Evolutionary conservation across 208 protist species (phyloP).

Genomic region (Crithidia brevicula): DNA sequence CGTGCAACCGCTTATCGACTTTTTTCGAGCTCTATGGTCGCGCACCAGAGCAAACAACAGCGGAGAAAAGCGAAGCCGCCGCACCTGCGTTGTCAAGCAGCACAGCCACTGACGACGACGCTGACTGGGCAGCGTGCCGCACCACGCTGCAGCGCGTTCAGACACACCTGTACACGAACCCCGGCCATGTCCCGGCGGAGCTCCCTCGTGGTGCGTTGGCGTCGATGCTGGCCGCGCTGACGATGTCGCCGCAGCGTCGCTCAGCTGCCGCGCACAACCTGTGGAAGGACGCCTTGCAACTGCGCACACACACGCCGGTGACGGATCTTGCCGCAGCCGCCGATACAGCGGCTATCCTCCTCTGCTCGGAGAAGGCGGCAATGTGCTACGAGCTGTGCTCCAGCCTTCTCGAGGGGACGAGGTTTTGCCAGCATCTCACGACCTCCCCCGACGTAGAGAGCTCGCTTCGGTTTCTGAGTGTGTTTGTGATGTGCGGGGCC

Average conservation of each 20-base stretch:
- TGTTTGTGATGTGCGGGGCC: constrained; percentile 10
- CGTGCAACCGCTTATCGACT: constrained; percentile 5
- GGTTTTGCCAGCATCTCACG: neutral
- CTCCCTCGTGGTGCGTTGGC: constrained; percentile 23
- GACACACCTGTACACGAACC: constrained; percentile 30
- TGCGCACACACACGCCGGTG: constrained; percentile 13
- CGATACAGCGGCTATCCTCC: constrained; percentile 4
- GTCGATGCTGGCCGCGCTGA: constrained; percentile 19
- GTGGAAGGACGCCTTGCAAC: constrained; percentile 28
- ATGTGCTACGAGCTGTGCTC: constrained; percentile 1
- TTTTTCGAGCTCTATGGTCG: constrained; percentile 39
- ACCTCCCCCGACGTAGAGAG: neutral
- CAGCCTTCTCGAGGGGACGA: neutral
- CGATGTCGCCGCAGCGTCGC: constrained; percentile 19
- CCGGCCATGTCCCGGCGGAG: constrained; percentile 6
- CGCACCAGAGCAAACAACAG: neutral
- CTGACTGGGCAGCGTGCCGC: constrained; percentile 13
- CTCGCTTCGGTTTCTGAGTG: constrained; percentile 24
- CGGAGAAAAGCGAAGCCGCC: neutral
- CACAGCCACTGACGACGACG: neutral
- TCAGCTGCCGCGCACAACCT: constrained; percentile 10
- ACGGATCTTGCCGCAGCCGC: constrained; percentile 10
- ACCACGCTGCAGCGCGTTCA: constrained; percentile 23
- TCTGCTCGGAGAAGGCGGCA: constrained; percentile 7
- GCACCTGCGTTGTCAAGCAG: constrained; percentile 8